Evolutionary conservation across 2,329 filamentous ascomycete species (phyloP).

Genomic region (Nemania abortiva): DNA sequence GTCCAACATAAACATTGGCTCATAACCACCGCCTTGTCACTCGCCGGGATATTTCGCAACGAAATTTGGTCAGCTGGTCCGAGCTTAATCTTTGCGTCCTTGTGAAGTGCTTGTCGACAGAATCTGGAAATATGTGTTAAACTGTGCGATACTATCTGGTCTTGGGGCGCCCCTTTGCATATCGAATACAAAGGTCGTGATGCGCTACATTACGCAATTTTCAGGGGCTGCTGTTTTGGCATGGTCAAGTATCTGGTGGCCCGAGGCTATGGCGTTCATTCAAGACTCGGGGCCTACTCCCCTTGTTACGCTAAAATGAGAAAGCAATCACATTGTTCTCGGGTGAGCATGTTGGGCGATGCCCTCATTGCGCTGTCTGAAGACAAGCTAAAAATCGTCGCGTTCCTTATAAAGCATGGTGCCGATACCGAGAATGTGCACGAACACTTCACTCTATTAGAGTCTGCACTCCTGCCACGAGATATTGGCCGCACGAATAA

Average conservation of each 20-base stretch:
- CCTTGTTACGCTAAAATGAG: background rate
- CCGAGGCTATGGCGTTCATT: conserved; percentile 4
- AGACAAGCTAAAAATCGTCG: background rate
- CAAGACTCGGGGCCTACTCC: conserved; percentile 1
- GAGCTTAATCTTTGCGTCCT: background rate
- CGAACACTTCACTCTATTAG: background rate
- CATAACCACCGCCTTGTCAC: too few relatives aligned
- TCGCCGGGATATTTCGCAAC: background rate
- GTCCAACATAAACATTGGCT: too few relatives aligned
- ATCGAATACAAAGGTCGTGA: background rate
- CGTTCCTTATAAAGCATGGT: conserved; percentile 1
- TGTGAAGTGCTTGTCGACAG: background rate
- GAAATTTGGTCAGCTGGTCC: background rate
- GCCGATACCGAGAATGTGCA: background rate
- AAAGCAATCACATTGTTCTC: background rate
- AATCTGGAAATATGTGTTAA: background rate
- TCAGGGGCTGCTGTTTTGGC: background rate
- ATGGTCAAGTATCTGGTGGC: conserved; percentile 1
- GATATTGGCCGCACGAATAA: too few relatives aligned
- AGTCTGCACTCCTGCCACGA: background rate
- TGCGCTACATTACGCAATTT: conserved; percentile 4
- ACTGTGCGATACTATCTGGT: conserved; percentile 6
- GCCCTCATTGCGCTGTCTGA: background rate
- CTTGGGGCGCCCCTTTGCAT: background rate
- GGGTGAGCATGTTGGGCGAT: background rate